Conservation (phyloP, 2,329 filamentous ascomycete species). For the Fusarium tupiense region DNA sequence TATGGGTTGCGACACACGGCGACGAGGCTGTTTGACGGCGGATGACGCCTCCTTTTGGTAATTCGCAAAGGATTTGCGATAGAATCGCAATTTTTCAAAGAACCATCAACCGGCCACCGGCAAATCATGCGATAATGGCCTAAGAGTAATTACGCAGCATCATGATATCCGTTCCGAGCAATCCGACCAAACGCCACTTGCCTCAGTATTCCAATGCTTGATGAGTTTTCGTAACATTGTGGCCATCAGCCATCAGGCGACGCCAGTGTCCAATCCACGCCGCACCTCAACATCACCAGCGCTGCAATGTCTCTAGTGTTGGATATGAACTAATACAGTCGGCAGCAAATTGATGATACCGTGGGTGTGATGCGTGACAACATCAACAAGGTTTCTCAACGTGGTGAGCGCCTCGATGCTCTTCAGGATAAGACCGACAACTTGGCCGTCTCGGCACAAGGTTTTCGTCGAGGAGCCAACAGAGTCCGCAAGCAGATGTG, state of each 20-base stretch:
- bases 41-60: constrained; percentile 15
- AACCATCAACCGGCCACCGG: not conserved
- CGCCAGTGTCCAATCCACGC: not conserved
- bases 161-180: not conserved
- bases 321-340: constrained; percentile 25
- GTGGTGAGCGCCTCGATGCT: constrained; percentile 87
- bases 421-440: constrained; percentile 96
- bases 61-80: constrained; percentile 1
- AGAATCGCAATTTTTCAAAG: not conserved
- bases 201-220: not conserved
- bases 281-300: not conserved
- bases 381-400: constrained; percentile 95
- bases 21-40: constrained; percentile 9
- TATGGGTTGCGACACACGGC: constrained; percentile 30
- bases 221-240: not conserved
- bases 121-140: not conserved
- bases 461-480: constrained; percentile 96
- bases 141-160: not conserved
- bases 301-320: not conserved
- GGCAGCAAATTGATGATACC: constrained; percentile 95
- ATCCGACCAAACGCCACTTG: not conserved
- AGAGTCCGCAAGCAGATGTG: constrained; percentile 98
- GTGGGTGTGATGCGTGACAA: constrained; percentile 97
- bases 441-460: constrained; percentile 89
- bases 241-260: not conserved